These are phyloP conservation scores for Aegilops speltoides DNA, from an alignment of 176 grass and related monocot genomes.

Conservation along the genomic window DNA sequence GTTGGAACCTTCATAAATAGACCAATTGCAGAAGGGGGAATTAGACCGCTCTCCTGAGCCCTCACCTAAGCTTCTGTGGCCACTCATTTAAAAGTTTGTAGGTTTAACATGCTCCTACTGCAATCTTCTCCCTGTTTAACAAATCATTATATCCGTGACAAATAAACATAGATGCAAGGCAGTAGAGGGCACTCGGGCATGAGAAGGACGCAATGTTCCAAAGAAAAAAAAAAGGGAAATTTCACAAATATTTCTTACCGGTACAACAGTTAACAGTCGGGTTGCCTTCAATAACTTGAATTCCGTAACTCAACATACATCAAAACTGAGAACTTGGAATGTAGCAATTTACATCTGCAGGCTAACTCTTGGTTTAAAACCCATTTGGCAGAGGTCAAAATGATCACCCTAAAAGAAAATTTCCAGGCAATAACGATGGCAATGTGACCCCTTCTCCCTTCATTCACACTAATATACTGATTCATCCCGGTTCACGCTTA, in stretches of 20 bases:
- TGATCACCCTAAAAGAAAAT: conserved; percentile 14
- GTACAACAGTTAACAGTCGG: neutral
- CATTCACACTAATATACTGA: conserved; percentile 10
- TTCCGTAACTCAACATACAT: conserved; percentile 7
- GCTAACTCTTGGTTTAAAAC: conserved; percentile 5
- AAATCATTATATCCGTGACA: conserved; percentile 24
- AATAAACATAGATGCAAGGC: neutral
- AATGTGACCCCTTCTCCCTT: neutral
- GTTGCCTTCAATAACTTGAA: conserved; percentile 22
- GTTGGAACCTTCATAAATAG: conserved; percentile 18
- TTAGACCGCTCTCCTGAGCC: neutral
- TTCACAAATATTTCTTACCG: conserved; percentile 33
- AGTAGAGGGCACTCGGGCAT: neutral
- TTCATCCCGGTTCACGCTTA: neutral
- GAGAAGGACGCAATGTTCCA: neutral
- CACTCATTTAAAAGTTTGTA: neutral
- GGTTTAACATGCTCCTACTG: neutral
- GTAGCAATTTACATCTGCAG: conserved; percentile 20
- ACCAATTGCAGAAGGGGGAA: conserved; percentile 17
- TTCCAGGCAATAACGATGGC: conserved; percentile 15
- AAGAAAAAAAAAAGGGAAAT: conserved; percentile 17
- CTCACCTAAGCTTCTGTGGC: conserved; percentile 19
- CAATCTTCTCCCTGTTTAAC: conserved; percentile 31
- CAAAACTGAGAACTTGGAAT: conserved; percentile 25
- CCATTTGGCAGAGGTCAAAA: conserved; percentile 20